Evolutionary conservation across 1,139 yeast species (phyloP), one percentile per base, ranked within the genome.

Genomic region (Geotrichum bryndzae): DNA sequence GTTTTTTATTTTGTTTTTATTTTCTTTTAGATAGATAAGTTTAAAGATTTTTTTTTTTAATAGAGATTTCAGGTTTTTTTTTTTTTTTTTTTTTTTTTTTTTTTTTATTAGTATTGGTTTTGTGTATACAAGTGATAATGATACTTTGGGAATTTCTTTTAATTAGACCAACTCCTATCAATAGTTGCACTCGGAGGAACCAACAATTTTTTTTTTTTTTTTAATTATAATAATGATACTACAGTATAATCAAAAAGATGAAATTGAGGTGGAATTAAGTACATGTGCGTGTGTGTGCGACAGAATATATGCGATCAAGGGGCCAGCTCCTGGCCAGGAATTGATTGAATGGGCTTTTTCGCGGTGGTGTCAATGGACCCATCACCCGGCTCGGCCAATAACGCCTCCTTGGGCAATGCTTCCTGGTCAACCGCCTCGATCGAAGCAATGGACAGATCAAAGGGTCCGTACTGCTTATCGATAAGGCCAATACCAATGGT

Each of bases 381-480:
- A 46, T 35, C 41, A 35, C 41, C 41, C 11, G 41, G 41, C 13
- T 46, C 51, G 22, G 23, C 51, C 51, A 46, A 15, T 46, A 22
- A 22, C 27, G 27, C 51, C 11, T 23, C 27, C 23, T 22, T 46
- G n/a, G 51, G 51, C 22, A 46, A n/a, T 15, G 23, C 5, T n/a
- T 46, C 22, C 3, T 46, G 23, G 51, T 66, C 65, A 13, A 70
- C 63, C 23, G 85, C 90, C 71, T 86, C 87, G 65, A 89, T 80
- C 83, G 89, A 86, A 68, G 88, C 95, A 61, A 90, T 75, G 65
- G 87, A 82, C 64, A 90, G 77, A 57, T 83, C 80, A 72, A 80
- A 90, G 1, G 94, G 91, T 0, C 96, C 96, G 68, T 84, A 87
- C 71, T 85, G 88, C 64, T 87, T 84, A 73, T 90, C 96, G 63